Base-by-base conservation (phyloP, 2,329 filamentous ascomycete species). In the Hortaea sp. region DNA sequence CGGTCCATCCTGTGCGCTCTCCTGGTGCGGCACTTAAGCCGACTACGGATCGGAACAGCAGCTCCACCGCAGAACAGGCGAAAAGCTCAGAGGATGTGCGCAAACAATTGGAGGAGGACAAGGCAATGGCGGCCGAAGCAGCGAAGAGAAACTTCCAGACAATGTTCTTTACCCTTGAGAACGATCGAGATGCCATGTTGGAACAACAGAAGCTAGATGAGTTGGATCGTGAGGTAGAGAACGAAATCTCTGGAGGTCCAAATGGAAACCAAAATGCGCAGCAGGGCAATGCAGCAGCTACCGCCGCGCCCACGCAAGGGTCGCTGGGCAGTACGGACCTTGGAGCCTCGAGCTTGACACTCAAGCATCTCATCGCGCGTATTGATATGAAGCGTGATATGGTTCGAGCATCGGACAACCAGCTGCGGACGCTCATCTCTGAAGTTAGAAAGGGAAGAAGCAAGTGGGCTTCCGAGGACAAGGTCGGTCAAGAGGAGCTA, bases 381-480 rank as follows among this genome's bases (percentile, higher is more conserved):
- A 95, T 98, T 61, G 92, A 98, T 66, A 79, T 86, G 67, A 92
- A 95, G 69, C 83, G 92, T 60, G 83, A 88, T 54, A 81, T 87
- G 69, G 90, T 98, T 44, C 80, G 82, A 63, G 90, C 92, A 12
- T 94, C 89, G 1, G 92, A 98, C 69, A 85, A 88, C 27, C 90
- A 98, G 62, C 73, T 98, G 49, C 81, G 92, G 49, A 87, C 84
- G 42, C 71, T 98, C 48, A 95, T 98, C 78, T 95, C 92, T 58
- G 92, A 98, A 66, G 92, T 98, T 12, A 81, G 92, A 53, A 98
- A 97, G 67, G 97, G 97, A 58, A 78, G 92, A 59, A 97, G 90
- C 67, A 98, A 98, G 69, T 98, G 92, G 92, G 90, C 92, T 3
- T 97, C 85, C 64, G 92, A 97, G 66, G 92, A 98, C 57, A 92